Base-by-base conservation (phyloP, 2,329 filamentous ascomycete species). In the Diaporthe aspalathi region DNA sequence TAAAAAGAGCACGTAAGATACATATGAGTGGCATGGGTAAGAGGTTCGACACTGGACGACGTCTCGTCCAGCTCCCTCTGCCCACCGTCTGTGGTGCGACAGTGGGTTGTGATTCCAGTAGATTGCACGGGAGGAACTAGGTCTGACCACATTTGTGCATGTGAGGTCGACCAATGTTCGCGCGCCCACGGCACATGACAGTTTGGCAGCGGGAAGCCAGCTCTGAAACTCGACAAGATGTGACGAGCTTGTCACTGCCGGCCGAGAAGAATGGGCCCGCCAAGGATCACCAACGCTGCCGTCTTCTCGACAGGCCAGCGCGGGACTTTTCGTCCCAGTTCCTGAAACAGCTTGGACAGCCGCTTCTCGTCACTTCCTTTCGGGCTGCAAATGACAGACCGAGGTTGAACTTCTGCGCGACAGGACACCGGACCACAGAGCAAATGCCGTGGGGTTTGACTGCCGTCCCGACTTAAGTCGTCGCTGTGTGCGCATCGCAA, bases 301-400 rank as follows among this genome's bases (percentile, higher is more conserved):
- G 14, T 50, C 45, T 50, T 50, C n/a, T 38, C 38, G 45, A 65
- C 60, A 65, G 60, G 60, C 29, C 60, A 50, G 60, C 43, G 60
- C 43, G 45, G n/a, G n/a, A 24, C n/a, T 24, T 50, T 53, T 22
- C 38, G 60, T 56, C 68, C 70, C 53, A 49, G 53, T 56, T 71
- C 47, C 50, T 73, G 70, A 72, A 72, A 72, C 70, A 70, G 60
- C 60, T 50, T 50, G 60, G 45, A 35, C 29, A 27, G 60, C 29
- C 43, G 29, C 45, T 50, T 65, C 29, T 50, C 45, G 60, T 65
- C 60, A 65, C 43, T 24, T 65, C 20, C 50, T 65, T n/a, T 35
- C 38, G 52, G 53, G 22, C 56, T 45, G 49, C 6, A 16, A 24
- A 22, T 35, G 53, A 53, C 29, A 16, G 40, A 17, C 50, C 50